A percentile compares a stretch with the other conserved stretches of the same genome.
Evolutionary conservation across 192 early-diverging fungal species (phyloP).

Genomic region (Coemansia sp.): DNA sequence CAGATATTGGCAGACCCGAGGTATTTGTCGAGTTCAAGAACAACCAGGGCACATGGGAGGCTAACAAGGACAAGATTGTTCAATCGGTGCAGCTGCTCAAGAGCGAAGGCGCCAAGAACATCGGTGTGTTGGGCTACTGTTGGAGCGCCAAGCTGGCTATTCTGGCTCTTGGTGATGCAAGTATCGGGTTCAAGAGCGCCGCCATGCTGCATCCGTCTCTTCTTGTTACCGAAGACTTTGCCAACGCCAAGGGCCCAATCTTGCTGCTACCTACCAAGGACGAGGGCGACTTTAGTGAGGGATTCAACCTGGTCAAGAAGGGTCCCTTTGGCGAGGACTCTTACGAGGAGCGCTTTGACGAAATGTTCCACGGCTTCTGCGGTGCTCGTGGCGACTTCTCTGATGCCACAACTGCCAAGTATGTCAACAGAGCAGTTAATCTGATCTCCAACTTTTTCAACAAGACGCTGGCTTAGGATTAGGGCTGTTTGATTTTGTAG

Average conservation of each 20-base stretch:
- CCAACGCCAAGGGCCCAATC: slow-evolving; percentile 38
- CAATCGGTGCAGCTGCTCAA: slow-evolving; percentile 40
- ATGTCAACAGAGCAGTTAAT: slow-evolving; percentile 8
- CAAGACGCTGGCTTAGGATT: neutral
- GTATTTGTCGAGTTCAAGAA: slow-evolving; percentile 33
- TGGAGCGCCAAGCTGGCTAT: slow-evolving; percentile 62
- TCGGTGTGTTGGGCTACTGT: slow-evolving; percentile 65
- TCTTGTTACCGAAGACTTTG: slow-evolving; percentile 48
- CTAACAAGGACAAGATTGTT: slow-evolving; percentile 14
- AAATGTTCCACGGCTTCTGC: slow-evolving; percentile 58
- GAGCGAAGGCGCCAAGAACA: slow-evolving; percentile 35
- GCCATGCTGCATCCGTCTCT: slow-evolving; percentile 59
- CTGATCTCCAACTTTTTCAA: slow-evolving; percentile 13
- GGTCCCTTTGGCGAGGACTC: slow-evolving; percentile 46
- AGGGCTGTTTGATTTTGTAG: too few species aligned
- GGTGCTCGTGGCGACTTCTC: slow-evolving; percentile 59
- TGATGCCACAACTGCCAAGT: slow-evolving; percentile 16
- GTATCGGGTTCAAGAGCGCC: slow-evolving; percentile 38
- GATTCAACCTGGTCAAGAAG: slow-evolving; percentile 13
- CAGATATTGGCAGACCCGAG: slow-evolving; percentile 14
- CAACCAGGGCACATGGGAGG: slow-evolving; percentile 9
- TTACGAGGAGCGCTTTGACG: slow-evolving; percentile 55
- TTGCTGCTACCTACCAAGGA: slow-evolving; percentile 54
- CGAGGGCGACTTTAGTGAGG: slow-evolving; percentile 30
- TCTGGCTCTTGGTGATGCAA: slow-evolving; percentile 42